phyloP scores from a whole-genome alignment of 169 alveolate species.

The Theileria annulata region DNA sequence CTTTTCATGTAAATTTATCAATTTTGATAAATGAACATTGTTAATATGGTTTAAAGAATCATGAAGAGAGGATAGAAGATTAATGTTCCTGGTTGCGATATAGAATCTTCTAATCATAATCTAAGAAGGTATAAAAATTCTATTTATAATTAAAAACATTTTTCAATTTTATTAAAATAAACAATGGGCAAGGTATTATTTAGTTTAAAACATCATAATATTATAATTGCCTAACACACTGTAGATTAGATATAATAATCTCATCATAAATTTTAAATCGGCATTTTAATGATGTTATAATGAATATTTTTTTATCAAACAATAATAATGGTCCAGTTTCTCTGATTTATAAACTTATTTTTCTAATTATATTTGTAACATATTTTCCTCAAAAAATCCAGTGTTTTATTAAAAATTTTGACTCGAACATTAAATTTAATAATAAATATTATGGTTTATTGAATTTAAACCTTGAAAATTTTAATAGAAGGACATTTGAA shows the following conservation, averaged over 20 bases:
- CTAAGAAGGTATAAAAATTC: not conserved
- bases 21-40: not conserved
- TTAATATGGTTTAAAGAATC: not conserved
- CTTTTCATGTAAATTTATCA: not conserved
- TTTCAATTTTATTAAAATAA: not conserved
- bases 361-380: not conserved
- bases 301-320: constrained; percentile 5
- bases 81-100: not conserved
- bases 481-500: not conserved
- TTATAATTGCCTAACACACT: not conserved
- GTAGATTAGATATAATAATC: not conserved
- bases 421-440: not conserved
- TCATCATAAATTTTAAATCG: not conserved
- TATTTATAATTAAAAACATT: not conserved
- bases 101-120: constrained; percentile 3
- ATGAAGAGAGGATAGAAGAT: not conserved
- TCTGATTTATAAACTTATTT: not conserved
- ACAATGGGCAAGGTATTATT: not conserved
- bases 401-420: not conserved
- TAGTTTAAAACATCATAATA: not conserved
- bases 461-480: not conserved
- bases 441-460: not conserved
- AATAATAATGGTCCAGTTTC: not conserved
- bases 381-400: not conserved
- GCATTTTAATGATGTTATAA: not conserved